Base-by-base conservation (phyloP, 2,329 filamentous ascomycete species). In the Chaetomiaceae sp. region DNA sequence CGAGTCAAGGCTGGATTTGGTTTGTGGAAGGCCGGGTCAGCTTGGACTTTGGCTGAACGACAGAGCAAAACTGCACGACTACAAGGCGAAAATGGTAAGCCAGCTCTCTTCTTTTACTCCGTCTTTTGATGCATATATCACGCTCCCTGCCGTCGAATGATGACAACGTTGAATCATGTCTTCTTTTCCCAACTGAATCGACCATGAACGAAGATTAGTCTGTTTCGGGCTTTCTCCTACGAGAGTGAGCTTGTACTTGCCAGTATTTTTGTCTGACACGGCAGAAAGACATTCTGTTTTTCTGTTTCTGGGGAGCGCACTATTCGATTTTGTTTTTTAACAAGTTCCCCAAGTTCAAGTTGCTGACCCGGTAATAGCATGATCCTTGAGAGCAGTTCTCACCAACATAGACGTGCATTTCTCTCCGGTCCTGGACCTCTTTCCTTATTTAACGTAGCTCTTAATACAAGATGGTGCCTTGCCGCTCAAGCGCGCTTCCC, bases 101-200 rank as follows among this genome's bases (percentile, higher is more conserved):
- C 10, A 32, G 40, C 21, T 36, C 32, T 48, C 44, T 45, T 34
- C 32, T 29, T 46, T n/a, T n/a, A n/a, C n/a, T n/a, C 42, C 29
- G 47, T n/a, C 32, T 27, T 29, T 33, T n/a, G 25, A 33, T 32
- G 4, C 23, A 6, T 27, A 23, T 5, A 10, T 32, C 16, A 23
- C 34, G 13, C 18, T 34, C 48, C 45, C 51, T 48, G 44, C 59
- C 59, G 69, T 71, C 73, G 74, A 63, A 80, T 84, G 86, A 90
- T 90, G 87, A 90, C 81, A 88, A 77, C 73, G 67, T 52, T 75
- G 73, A 77, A 76, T 37, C 75, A 72, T 76, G 77, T 86, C 87
- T 90, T 90, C 87, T 89, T 90, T 90, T 87, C 85, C 85, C 80
- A 84, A 78, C 86, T 75, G 86, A 91, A 80, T 89, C 87, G 87